Evolutionary conservation across 116 monocot species (phyloP).

Genomic region (Posidonia oceanica): DNA sequence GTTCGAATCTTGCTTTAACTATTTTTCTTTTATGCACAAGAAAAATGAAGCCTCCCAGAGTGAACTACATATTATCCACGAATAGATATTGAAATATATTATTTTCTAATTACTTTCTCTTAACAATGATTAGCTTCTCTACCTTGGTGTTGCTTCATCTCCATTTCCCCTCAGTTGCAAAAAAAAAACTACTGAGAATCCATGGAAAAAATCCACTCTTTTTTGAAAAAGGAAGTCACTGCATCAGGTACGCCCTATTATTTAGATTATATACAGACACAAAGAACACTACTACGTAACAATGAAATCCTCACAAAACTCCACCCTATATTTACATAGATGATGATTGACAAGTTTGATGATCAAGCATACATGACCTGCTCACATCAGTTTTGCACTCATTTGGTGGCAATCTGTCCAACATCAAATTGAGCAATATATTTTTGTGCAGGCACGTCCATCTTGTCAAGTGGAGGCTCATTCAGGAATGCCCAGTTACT

Average conservation of each 20-base stretch:
- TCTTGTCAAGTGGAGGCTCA: slow-evolving; percentile 42
- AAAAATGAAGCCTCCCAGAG: no score
- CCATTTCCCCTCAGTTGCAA: background rate
- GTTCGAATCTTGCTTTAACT: no score
- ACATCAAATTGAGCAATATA: slow-evolving; percentile 38
- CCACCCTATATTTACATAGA: background rate
- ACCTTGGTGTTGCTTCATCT: no score
- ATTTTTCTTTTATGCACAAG: no score
- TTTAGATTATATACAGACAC: no score
- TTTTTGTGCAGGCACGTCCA: slow-evolving; percentile 17
- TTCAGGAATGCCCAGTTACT: slow-evolving; percentile 72
- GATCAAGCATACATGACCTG: background rate
- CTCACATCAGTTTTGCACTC: background rate
- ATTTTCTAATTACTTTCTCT: no score
- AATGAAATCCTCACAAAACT: background rate
- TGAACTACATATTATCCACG: no score
- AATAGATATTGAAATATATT: no score
- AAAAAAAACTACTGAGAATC: background rate
- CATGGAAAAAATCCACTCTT: background rate
- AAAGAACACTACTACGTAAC: background rate
- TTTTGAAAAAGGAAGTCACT: background rate
- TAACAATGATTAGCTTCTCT: no score
- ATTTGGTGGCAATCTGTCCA: slow-evolving; percentile 13
- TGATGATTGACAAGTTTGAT: background rate
- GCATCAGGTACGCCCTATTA: background rate